Percentiles rank a stretch among this genome's conserved stretches.
phyloP scores from a whole-genome alignment of 148 eudicot species.

The Persicaria tinctoria region DNA sequence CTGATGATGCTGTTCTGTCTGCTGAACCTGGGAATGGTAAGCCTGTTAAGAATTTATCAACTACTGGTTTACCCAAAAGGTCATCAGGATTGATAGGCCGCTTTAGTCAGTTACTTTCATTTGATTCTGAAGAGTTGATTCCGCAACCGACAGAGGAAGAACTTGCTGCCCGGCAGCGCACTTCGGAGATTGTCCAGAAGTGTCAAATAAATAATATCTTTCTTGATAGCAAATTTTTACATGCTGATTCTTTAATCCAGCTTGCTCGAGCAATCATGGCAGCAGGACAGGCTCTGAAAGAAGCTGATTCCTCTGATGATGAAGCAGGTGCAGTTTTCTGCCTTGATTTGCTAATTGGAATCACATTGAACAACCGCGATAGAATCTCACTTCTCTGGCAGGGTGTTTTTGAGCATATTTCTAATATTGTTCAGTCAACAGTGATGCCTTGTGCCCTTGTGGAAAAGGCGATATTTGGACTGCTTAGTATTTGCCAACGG shows the following conservation, averaged over 20 bases:
- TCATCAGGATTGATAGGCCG: constrained; percentile 25
- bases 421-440: constrained; percentile 35
- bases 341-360: constrained; percentile 24
- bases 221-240: constrained; percentile 22
- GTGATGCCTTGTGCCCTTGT: constrained; percentile 35
- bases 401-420: constrained; percentile 27
- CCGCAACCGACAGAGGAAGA: constrained; percentile 26
- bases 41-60: constrained; percentile 9
- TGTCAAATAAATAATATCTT: constrained; percentile 25
- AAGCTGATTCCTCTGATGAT: constrained; percentile 17
- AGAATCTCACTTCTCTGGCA: constrained; percentile 26
- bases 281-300: constrained; percentile 20
- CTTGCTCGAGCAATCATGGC: constrained; percentile 27
- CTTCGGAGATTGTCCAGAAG: constrained; percentile 20
- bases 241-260: constrained; percentile 26
- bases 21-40: constrained; percentile 14
- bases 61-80: constrained; percentile 11
- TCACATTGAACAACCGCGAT: constrained; percentile 24
- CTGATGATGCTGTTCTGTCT: constrained; percentile 17
- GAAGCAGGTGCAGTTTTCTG: constrained; percentile 22
- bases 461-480: constrained; percentile 48
- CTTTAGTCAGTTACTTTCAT: constrained; percentile 24
- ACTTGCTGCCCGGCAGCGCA: constrained; percentile 21
- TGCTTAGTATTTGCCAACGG: constrained; percentile 43
- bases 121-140: constrained; percentile 23